phyloP scores from a whole-genome alignment of 1,284 basidiomycete species.

The Caloboletus firmus region DNA sequence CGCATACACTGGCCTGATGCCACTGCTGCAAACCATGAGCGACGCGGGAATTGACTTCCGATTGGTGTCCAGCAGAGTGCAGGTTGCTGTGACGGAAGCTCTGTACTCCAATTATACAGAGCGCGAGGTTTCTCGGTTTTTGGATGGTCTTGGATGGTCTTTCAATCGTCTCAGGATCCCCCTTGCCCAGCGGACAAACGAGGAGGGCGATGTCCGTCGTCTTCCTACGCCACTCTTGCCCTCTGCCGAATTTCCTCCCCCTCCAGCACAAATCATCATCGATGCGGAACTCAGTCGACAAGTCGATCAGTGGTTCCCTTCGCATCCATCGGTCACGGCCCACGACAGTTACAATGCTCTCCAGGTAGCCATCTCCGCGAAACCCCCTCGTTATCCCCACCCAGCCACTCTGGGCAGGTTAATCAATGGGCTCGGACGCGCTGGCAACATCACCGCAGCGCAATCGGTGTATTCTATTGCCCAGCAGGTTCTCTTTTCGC shows the following conservation, averaged over 20 bases:
- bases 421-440: constrained; percentile 68
- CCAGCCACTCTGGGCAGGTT: constrained; percentile 59
- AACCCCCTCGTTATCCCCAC: constrained; percentile 48
- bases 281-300: constrained; percentile 35
- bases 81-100: constrained; percentile 25
- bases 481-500: constrained; percentile 56
- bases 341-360: constrained; percentile 41
- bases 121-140: constrained; percentile 27
- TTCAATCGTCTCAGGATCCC: constrained; percentile 27
- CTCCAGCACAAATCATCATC: constrained; percentile 22
- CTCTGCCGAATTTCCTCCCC: constrained; percentile 14
- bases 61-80: constrained; percentile 21
- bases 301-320: constrained; percentile 44
- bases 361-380: constrained; percentile 35
- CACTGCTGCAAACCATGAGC: constrained; percentile 25
- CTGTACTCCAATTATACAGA: constrained; percentile 24
- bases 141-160: constrained; percentile 19
- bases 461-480: constrained; percentile 69
- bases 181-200: constrained; percentile 19
- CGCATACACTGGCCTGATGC: constrained; percentile 21
- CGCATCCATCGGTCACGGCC: constrained; percentile 31
- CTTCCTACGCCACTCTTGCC: constrained; percentile 8
- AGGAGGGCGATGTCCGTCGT: constrained; percentile 7
- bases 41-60: constrained; percentile 20
- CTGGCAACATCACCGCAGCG: constrained; percentile 60